Conservation (phyloP, 192 early-diverging fungal genomes). For the Podila epigama region DNA sequence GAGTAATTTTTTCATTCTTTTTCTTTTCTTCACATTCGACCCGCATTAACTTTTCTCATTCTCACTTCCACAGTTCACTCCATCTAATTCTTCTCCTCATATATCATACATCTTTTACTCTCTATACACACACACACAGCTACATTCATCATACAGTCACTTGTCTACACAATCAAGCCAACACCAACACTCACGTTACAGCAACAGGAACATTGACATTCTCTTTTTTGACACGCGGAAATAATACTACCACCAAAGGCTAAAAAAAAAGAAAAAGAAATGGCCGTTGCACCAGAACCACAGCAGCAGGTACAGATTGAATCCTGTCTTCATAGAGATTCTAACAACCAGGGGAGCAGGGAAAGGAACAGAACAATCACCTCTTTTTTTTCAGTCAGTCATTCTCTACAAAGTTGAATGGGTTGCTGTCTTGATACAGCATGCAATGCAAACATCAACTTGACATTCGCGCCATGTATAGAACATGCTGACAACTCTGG, state of each 20-base stretch:
- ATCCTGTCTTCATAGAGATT: not conserved
- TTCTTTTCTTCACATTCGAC: not conserved
- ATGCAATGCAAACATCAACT: no score
- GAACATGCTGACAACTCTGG: not conserved
- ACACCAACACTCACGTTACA: no score
- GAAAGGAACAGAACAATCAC: no score
- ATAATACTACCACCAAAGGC: not conserved
- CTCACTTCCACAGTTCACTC: not conserved
- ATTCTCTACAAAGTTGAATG: no score
- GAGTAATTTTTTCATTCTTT: not conserved
- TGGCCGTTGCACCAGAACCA: not conserved
- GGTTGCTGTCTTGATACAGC: no score
- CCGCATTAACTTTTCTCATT: no score
- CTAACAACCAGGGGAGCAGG: no score
- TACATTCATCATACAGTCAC: no score
- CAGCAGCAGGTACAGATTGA: not conserved
- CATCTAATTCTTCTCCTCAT: not conserved
- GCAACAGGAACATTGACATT: no score
- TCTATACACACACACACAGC: not conserved
- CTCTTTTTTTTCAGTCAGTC: no score
- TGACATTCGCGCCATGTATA: not conserved
- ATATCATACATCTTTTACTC: not conserved
- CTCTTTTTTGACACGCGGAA: not conserved
- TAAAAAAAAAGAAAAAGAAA: no score
- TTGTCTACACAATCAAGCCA: no score